Conservation (phyloP, 2,329 filamentous ascomycete genomes). For the Penicillium sp. region DNA sequence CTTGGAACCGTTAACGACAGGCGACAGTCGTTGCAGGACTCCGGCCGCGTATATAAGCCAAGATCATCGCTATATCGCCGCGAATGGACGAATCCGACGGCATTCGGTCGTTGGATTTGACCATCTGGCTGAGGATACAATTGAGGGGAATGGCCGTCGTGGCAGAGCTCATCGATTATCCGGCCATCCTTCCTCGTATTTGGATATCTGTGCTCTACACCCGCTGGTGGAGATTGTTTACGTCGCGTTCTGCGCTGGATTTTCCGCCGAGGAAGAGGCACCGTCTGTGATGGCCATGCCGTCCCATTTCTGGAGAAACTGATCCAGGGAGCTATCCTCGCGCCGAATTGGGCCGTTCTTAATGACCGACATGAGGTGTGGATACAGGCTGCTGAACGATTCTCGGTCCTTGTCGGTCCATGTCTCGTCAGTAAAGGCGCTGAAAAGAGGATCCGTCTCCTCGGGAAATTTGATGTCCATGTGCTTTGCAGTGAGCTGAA, state of each 20-base stretch:
- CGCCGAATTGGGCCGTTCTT: conserved; percentile 12
- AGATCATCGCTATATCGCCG: neutral
- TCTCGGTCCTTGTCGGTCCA: conserved; percentile 24
- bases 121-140: neutral
- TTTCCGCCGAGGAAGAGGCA: neutral
- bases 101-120: neutral
- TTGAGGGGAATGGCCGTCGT: neutral
- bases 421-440: conserved; percentile 26
- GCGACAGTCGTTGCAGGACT: neutral
- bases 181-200: neutral
- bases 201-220: neutral
- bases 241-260: neutral
- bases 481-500: conserved; percentile 33
- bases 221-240: neutral
- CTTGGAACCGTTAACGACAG: neutral
- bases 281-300: conserved; percentile 19
- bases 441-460: conserved; percentile 31
- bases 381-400: conserved; percentile 33
- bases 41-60: neutral
- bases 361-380: conserved; percentile 26
- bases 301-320: conserved; percentile 38
- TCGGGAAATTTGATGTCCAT: conserved; percentile 28
- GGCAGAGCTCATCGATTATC: neutral
- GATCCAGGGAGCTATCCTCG: conserved; percentile 26
- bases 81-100: neutral